Evolutionary conservation across 1,284 basidiomycete genomes (phyloP), one percentile per base, ranked within the genome.

Genomic region (Abortiporus biennis): DNA sequence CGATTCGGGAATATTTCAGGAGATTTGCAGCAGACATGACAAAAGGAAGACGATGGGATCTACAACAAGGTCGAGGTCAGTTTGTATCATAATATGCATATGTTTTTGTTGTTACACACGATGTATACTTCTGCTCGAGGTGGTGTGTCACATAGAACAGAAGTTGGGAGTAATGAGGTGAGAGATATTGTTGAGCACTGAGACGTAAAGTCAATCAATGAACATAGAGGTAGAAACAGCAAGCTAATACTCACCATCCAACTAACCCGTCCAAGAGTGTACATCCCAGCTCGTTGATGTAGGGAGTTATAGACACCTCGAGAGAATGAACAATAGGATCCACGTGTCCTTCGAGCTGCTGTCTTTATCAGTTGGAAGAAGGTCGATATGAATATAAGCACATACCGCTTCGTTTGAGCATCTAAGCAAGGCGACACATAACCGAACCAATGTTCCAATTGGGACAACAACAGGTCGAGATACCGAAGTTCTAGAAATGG

Each of bases 391-490:
- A 34, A 4, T 29, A n/a, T 29, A 29, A 9, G n/a, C 27, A 8
- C n/a, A 8, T 29, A 9, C 27, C 8, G 27, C n/a, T 29, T n/a
- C 27, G 27, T 29, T 29, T 1, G 73, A 72, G 40, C 81, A 75
- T 27, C 72, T 68, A 23, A 92, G 54, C 23, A 86, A 60, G 13
- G 71, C 67, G 20, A 65, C 55, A 30, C 67, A 68, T 40, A 85
- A 68, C 35, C 67, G 63, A n/a, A 72, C 62, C 13, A 86, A 50
- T 27, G 66, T 52, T 4, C 87, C 88, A 11, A 90, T 56, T 0
- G 92, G 88, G 2, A 94, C 57, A 34, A 77, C 72, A 1, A 94
- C 82, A 6, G 87, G 78, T 13, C 89, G 76, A 32, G 70, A 63
- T 2, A 73, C 76, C 1, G 74, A 64, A 11, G 76, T 68, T 37